Percentiles rank a stretch among this genome's conserved stretches.
Conservation (phyloP, 2,329 filamentous ascomycete genomes). For the Sclerotinia borealis region DNA sequence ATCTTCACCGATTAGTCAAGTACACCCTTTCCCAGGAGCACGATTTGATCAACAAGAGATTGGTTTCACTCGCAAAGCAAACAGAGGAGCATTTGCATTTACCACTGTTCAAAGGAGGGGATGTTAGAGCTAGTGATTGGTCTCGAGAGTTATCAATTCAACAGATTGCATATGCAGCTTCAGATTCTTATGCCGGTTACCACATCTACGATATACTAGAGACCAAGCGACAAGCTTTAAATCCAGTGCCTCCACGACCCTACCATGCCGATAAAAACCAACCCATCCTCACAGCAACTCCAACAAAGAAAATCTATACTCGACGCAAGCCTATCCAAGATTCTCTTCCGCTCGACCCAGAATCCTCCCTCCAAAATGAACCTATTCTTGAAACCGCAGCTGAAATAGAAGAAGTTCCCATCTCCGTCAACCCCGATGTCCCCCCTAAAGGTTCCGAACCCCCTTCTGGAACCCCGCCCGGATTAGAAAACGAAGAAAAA, state of each 20-base stretch:
- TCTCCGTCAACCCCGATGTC: conserved; percentile 4
- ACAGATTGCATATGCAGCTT: conserved; percentile 71
- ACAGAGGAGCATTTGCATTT: conserved; percentile 65
- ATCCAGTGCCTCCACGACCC: conserved; percentile 66
- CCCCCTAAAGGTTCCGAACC: too few species aligned
- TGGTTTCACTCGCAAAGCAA: conserved; percentile 62
- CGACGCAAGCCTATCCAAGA: conserved; percentile 7
- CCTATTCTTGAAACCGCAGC: neutral
- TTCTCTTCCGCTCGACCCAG: conserved; percentile 28
- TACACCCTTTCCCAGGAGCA: conserved; percentile 47
- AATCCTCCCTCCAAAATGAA: conserved; percentile 9
- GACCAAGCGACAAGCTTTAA: conserved; percentile 55
- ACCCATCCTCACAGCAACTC: conserved; percentile 42
- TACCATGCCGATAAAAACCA: conserved; percentile 59
- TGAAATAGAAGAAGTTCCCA: neutral
- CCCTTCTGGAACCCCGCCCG: too few species aligned
- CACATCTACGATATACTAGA: conserved; percentile 71
- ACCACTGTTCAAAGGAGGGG: conserved; percentile 69
- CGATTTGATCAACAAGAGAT: conserved; percentile 55
- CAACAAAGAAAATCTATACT: neutral
- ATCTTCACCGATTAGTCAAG: conserved; percentile 73
- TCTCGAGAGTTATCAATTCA: conserved; percentile 50
- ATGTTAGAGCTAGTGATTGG: conserved; percentile 73
- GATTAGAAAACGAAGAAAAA: neutral
- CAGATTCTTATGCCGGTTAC: conserved; percentile 74